Evolutionary conservation across 2,329 filamentous ascomycete genomes (phyloP).

Genomic region (Cyanodermella asteris): DNA sequence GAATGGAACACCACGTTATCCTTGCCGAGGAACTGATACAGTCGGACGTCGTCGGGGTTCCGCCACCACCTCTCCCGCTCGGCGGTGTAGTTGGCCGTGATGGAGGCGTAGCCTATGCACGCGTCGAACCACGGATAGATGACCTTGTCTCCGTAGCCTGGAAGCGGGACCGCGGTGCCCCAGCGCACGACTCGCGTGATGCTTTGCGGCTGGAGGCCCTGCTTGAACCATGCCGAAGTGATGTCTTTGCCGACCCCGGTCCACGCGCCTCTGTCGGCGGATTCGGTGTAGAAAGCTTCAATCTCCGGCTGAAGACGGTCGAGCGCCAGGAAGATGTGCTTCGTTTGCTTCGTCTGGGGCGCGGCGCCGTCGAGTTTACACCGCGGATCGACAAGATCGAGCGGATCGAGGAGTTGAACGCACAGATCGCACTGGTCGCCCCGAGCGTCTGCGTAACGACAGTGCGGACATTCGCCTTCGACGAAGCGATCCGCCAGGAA

Average conservation of each 20-base stretch:
- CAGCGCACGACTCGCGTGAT: constrained; percentile 88
- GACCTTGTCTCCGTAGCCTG: constrained; percentile 52
- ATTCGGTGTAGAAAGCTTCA: constrained; percentile 52
- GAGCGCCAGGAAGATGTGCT: constrained; percentile 73
- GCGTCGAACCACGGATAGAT: constrained; percentile 90
- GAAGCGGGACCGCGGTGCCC: constrained; percentile 44
- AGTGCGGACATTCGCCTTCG: constrained; percentile 57
- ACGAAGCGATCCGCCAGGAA: constrained; percentile 34
- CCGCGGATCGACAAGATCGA: constrained; percentile 60
- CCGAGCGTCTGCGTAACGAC: constrained; percentile 30
- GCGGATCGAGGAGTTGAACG: constrained; percentile 43
- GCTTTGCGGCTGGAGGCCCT: constrained; percentile 65
- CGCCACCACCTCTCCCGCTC: constrained; percentile 93
- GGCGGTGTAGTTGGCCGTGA: constrained; percentile 72
- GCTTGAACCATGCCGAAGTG: constrained; percentile 59
- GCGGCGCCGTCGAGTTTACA: constrained; percentile 80
- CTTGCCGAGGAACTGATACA: constrained; percentile 94
- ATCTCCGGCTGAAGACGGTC: constrained; percentile 63
- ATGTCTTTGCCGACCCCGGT: constrained; percentile 53
- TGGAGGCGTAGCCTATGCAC: constrained; percentile 86
- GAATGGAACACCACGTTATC: constrained; percentile 76
- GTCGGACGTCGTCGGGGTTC: constrained; percentile 63
- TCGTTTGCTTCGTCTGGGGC: constrained; percentile 61
- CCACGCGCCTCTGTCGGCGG: constrained; percentile 55
- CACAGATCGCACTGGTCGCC: constrained; percentile 56